Conservation (phyloP, 306 rosid species). For the Ormosia emarginata region DNA sequence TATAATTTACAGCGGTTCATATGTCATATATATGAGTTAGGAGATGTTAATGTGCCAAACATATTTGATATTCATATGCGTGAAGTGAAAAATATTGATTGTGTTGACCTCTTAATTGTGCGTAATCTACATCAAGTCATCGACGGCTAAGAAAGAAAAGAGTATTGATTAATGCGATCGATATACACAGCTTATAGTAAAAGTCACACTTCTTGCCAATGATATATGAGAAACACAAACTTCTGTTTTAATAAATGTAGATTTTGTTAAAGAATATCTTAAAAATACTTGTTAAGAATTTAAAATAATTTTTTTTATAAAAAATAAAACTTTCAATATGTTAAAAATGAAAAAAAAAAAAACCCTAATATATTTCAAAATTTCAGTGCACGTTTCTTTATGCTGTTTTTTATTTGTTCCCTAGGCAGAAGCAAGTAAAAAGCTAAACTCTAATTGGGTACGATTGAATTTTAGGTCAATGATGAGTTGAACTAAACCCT, state of each 20-base stretch:
- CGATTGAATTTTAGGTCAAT: conserved; percentile 7
- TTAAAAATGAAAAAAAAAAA: too few species aligned
- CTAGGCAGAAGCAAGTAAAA: conserved; percentile 26
- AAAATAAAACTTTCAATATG: too few species aligned
- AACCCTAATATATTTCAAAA: too few species aligned
- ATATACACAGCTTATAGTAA: background rate
- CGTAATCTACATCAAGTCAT: too few species aligned
- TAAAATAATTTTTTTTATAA: too few species aligned
- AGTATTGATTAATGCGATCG: too few species aligned
- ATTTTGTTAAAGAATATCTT: too few species aligned
- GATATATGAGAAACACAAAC: background rate
- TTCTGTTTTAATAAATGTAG: background rate
- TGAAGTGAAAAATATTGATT: background rate
- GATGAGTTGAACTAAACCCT: conserved; percentile 20
- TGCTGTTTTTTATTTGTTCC: conserved; percentile 27
- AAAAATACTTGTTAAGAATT: too few species aligned
- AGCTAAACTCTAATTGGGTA: background rate
- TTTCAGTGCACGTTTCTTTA: conserved; percentile 1
- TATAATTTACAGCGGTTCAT: background rate
- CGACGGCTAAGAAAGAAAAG: too few species aligned
- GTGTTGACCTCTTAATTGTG: too few species aligned
- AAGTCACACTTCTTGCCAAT: background rate
- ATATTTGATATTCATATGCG: background rate
- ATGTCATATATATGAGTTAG: background rate
- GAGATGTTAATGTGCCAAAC: background rate